Evolutionary conservation across 2,329 filamentous ascomycete species (phyloP).

Genomic region (Neocatenulostroma microsporum): DNA sequence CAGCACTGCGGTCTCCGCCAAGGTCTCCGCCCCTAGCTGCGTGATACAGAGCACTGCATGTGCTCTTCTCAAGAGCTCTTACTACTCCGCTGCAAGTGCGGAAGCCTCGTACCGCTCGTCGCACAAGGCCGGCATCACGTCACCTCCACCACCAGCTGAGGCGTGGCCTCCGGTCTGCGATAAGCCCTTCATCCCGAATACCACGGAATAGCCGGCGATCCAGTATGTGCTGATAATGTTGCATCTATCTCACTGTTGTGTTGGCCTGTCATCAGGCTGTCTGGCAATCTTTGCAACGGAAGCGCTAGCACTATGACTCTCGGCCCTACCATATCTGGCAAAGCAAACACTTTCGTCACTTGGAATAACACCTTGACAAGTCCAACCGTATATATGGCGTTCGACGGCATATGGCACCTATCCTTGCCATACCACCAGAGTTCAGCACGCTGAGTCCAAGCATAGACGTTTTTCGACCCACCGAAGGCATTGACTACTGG

Average conservation of each 20-base stretch:
- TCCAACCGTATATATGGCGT: constrained; percentile 18
- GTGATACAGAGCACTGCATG: constrained; percentile 12
- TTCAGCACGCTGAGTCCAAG: no score
- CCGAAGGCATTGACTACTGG: constrained; percentile 12
- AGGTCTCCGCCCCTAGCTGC: constrained; percentile 11
- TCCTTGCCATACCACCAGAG: no score
- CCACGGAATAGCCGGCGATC: constrained; percentile 1
- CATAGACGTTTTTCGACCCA: constrained; percentile 20
- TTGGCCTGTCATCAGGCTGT: constrained; percentile 5
- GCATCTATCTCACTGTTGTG: constrained; percentile 15
- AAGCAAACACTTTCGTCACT: constrained; percentile 13
- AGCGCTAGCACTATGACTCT: constrained; percentile 12
- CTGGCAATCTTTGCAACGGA: constrained; percentile 9
- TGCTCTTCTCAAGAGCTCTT: constrained; percentile 1
- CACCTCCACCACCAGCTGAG: no score
- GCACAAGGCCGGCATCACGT: no score
- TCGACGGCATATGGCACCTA: constrained; percentile 17
- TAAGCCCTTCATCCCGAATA: constrained; percentile 4
- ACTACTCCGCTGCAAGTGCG: neutral
- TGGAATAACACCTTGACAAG: constrained; percentile 16
- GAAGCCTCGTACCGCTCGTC: no score
- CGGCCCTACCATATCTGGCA: constrained; percentile 13
- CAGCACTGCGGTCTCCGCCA: constrained; percentile 1
- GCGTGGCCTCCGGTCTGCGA: no score
- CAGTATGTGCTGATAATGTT: constrained; percentile 10